These are phyloP conservation scores for Trifolium subterraneum DNA, from an alignment of 306 rosid genomes.

Conservation along the genomic window DNA sequence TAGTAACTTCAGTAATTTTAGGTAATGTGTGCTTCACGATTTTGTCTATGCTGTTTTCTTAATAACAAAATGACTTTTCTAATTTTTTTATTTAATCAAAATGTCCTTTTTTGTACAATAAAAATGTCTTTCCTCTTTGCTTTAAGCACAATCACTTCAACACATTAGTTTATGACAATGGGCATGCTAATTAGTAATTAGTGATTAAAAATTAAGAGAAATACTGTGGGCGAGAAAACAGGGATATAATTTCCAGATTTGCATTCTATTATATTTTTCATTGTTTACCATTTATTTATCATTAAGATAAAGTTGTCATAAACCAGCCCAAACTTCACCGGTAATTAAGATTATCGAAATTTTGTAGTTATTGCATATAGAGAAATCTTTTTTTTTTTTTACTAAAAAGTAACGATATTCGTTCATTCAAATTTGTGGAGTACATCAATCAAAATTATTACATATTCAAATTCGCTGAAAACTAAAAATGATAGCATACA, in stretches of 20 bases:
- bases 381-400: too few species aligned
- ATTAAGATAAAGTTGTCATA: constrained; percentile 18
- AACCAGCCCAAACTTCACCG: background rate
- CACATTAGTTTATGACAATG: background rate
- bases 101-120: background rate
- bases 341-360: constrained; percentile 26
- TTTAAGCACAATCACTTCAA: background rate
- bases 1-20: too few species aligned
- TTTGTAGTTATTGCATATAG: constrained; percentile 17
- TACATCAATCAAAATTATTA: too few species aligned
- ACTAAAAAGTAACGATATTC: too few species aligned
- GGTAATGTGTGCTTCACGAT: background rate
- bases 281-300: constrained; percentile 31
- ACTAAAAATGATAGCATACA: too few species aligned
- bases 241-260: background rate
- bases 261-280: background rate
- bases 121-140: background rate
- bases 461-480: too few species aligned
- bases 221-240: constrained; percentile 8
- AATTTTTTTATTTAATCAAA: background rate
- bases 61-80: background rate
- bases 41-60: background rate
- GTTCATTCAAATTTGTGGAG: too few species aligned
- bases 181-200: constrained; percentile 4
- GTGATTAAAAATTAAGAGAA: constrained; percentile 7